phyloP scores from a whole-genome alignment of 495 filamentous ascomycete genomes.

The Aspergillus incahuasiensis region DNA sequence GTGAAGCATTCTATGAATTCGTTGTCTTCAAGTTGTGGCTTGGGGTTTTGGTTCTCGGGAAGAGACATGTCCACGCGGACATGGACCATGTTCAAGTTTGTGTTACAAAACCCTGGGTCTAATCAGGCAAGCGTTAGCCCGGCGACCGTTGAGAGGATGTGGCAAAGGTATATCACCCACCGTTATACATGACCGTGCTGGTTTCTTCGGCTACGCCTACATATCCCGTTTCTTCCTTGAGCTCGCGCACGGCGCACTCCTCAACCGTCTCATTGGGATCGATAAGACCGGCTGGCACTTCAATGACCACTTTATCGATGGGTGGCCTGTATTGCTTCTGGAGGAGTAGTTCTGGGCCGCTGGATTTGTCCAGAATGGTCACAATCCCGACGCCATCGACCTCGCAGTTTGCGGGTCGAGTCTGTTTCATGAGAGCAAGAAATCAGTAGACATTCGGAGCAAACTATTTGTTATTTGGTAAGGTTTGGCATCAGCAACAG shows the following conservation, averaged over 20 bases:
- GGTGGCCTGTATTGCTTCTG: slow-evolving; percentile 89
- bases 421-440: slow-evolving; percentile 25
- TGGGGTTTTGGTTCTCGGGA: slow-evolving; percentile 64
- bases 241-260: slow-evolving; percentile 76
- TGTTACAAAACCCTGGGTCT: slow-evolving; percentile 82
- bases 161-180: slow-evolving; percentile 38
- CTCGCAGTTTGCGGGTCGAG: slow-evolving; percentile 60
- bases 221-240: slow-evolving; percentile 94
- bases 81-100: slow-evolving; percentile 79
- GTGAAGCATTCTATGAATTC: slow-evolving; percentile 89
- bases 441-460: slow-evolving; percentile 5
- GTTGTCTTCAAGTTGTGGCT: slow-evolving; percentile 76
- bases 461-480: neutral
- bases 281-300: slow-evolving; percentile 81
- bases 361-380: slow-evolving; percentile 72
- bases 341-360: slow-evolving; percentile 69
- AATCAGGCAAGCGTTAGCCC: neutral
- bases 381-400: slow-evolving; percentile 92
- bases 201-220: slow-evolving; percentile 62
- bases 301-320: slow-evolving; percentile 69
- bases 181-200: slow-evolving; percentile 81
- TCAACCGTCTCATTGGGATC: slow-evolving; percentile 78
- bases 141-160: neutral
- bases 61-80: slow-evolving; percentile 70
- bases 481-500: neutral